These are phyloP conservation scores for Auricularia heimuer DNA, from an alignment of 768 basidiomycete genomes.

Conservation along the genomic window DNA sequence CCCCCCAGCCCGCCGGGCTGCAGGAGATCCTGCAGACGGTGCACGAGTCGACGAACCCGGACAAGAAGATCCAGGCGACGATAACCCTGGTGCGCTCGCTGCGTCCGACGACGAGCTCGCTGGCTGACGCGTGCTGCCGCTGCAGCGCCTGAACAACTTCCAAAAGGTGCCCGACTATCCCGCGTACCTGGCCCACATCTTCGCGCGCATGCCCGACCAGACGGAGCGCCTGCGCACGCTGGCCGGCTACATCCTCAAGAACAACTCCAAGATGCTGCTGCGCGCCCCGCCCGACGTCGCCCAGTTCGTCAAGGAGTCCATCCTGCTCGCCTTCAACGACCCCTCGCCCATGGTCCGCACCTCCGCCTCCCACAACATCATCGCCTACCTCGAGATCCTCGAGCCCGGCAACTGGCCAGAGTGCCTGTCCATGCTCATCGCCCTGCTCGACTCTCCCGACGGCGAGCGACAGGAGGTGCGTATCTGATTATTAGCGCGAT, in stretches of 20 bases:
- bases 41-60: constrained; percentile 78
- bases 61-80: constrained; percentile 55
- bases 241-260: constrained; percentile 95
- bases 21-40: constrained; percentile 89
- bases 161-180: constrained; percentile 88
- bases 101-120: constrained; percentile 3
- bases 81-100: constrained; percentile 65
- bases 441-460: constrained; percentile 68
- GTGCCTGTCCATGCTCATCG: constrained; percentile 77
- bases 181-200: constrained; percentile 91
- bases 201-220: constrained; percentile 69
- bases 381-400: constrained; percentile 75
- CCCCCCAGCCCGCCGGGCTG: constrained; percentile 74
- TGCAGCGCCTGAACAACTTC: constrained; percentile 78
- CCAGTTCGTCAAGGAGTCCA: constrained; percentile 62
- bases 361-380: constrained; percentile 88
- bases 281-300: constrained; percentile 54
- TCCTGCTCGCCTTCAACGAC: constrained; percentile 76
- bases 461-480: constrained; percentile 77
- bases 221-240: constrained; percentile 91
- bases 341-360: constrained; percentile 81
- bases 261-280: constrained; percentile 76
- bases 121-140: constrained; percentile 7
- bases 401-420: constrained; percentile 95
- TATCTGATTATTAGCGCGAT: not conserved